A percentile compares a stretch with the other conserved stretches of the same genome.
Evolutionary conservation across 1,284 basidiomycete species (phyloP).

Genomic region (Ceratobasidium sp.): DNA sequence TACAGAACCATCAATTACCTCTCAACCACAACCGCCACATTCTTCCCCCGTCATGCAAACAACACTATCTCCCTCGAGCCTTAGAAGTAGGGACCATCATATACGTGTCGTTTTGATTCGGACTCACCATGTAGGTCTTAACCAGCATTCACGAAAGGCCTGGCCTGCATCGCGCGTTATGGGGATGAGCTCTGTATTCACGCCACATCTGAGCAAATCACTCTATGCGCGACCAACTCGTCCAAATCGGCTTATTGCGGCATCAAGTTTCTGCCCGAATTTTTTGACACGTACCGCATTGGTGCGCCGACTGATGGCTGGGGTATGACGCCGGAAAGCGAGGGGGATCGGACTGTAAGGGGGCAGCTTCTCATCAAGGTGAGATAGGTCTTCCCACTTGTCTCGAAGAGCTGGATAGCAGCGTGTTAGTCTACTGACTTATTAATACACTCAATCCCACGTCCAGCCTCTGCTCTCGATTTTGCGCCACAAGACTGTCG

Average conservation of each 20-base stretch:
- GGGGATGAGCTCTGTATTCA: slow-evolving; percentile 81
- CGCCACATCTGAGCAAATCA: slow-evolving; percentile 70
- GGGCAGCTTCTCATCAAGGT: slow-evolving; percentile 80
- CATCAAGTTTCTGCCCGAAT: slow-evolving; percentile 75
- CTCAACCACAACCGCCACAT: slow-evolving; percentile 1
- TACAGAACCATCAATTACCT: slow-evolving; percentile 10
- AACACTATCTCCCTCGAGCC: slow-evolving; percentile 38
- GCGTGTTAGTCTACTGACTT: slow-evolving; percentile 9
- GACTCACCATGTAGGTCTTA: background rate
- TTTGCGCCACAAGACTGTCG: slow-evolving; percentile 76
- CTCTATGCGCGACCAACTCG: slow-evolving; percentile 79
- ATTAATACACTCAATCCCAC: background rate
- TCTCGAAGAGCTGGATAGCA: slow-evolving; percentile 43
- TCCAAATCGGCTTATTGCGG: slow-evolving; percentile 83
- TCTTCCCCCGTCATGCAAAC: slow-evolving; percentile 32
- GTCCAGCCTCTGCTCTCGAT: slow-evolving; percentile 76
- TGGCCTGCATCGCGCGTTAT: slow-evolving; percentile 81
- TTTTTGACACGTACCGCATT: slow-evolving; percentile 76
- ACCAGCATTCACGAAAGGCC: slow-evolving; percentile 76
- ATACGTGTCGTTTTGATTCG: background rate
- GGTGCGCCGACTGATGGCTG: slow-evolving; percentile 48
- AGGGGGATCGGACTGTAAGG: slow-evolving; percentile 58
- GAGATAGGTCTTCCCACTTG: slow-evolving; percentile 20
- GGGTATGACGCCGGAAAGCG: slow-evolving; percentile 23
- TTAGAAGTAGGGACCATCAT: slow-evolving; percentile 9